These are phyloP conservation scores for Fusarium hainanense DNA, from an alignment of 2,329 filamentous ascomycete species.

Conservation along the genomic window DNA sequence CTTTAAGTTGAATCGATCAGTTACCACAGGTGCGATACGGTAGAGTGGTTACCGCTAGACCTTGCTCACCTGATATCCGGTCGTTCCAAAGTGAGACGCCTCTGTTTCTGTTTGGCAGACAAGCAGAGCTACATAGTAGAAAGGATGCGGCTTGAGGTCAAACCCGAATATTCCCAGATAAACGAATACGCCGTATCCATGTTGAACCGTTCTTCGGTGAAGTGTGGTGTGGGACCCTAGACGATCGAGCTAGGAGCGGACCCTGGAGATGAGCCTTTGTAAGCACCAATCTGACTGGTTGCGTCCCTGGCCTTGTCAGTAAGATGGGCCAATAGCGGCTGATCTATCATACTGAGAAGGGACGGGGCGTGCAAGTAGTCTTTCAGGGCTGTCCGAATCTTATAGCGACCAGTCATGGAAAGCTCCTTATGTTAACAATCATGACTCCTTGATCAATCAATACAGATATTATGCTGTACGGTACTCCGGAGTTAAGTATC, in stretches of 20 bases:
- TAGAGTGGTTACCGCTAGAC: not conserved
- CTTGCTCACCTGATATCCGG: not conserved
- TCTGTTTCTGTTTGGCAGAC: not conserved
- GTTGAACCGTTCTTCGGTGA: conserved; percentile 23
- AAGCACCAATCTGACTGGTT: conserved; percentile 22
- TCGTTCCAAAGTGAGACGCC: not conserved
- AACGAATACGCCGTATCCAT: conserved; percentile 42
- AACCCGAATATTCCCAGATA: conserved; percentile 31
- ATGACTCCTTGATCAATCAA: conserved; percentile 1
- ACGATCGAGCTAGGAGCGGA: conserved; percentile 34
- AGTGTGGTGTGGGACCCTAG: conserved; percentile 11
- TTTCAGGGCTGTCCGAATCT: conserved; percentile 17
- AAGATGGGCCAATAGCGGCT: conserved; percentile 26
- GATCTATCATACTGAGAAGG: not conserved
- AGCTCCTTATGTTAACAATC: not conserved
- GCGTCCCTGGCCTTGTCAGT: conserved; percentile 26
- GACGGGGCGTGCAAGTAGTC: conserved; percentile 17
- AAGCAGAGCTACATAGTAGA: not conserved
- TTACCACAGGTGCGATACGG: not conserved
- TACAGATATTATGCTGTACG: not conserved
- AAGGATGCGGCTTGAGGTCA: not conserved
- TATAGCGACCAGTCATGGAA: not conserved
- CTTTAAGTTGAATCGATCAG: not conserved
- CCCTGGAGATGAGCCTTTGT: conserved; percentile 26
- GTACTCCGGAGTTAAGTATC: not conserved